Conservation (phyloP, 106 monocot genomes). For the Triglochin maritima region DNA sequence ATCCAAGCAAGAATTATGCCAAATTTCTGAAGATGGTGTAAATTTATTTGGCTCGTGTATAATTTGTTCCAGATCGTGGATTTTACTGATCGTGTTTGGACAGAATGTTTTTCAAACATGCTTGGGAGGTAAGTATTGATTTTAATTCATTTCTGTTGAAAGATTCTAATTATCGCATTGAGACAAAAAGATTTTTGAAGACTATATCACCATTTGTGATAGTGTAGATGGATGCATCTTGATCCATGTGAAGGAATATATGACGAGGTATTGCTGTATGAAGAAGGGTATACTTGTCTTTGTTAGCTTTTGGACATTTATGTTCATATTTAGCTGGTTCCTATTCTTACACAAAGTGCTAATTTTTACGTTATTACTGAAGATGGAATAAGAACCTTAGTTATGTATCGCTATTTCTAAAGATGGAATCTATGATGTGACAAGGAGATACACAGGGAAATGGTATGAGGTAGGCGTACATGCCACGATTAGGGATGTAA, state of each 20-base stretch:
- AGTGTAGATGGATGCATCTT: conserved; percentile 92
- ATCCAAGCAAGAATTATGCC: too few species aligned
- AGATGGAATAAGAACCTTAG: conserved; percentile 89
- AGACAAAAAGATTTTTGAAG: too few species aligned
- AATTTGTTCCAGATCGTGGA: conserved; percentile 85
- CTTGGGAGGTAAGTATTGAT: conserved; percentile 46
- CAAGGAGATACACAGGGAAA: too few species aligned
- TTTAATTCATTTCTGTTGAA: conserved; percentile 1
- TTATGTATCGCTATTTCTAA: conserved; percentile 83
- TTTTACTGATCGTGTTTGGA: conserved; percentile 97
- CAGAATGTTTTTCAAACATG: conserved; percentile 68
- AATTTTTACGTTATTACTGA: conserved; percentile 2
- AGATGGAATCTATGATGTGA: conserved; percentile 80
- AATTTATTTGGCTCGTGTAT: conserved; percentile 2
- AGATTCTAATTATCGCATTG: not conserved
- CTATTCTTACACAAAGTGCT: not conserved
- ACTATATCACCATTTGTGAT: not conserved
- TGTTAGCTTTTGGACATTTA: too few species aligned
- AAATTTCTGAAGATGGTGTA: too few species aligned
- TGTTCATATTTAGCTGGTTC: not conserved
- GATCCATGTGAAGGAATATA: conserved; percentile 92
- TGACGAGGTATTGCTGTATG: conserved; percentile 86
- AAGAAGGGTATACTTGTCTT: conserved; percentile 69
- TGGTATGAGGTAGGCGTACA: too few species aligned
- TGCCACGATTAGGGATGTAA: too few species aligned